phyloP scores from a whole-genome alignment of 768 basidiomycete genomes.

The Psilocybe subaeruginosa region DNA sequence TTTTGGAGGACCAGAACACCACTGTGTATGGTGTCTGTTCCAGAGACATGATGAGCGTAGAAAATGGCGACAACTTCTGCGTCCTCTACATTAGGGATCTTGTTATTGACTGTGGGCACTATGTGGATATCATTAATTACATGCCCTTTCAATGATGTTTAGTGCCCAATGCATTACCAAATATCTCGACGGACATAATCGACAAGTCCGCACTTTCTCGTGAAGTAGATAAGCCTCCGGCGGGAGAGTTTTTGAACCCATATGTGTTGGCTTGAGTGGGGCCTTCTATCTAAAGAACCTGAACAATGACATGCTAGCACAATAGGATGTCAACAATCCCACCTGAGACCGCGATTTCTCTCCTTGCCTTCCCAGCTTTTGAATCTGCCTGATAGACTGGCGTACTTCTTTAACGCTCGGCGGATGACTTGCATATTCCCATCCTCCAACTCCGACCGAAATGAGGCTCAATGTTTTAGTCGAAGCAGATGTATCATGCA shows the following conservation, averaged over 20 bases:
- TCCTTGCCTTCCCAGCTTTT: background rate
- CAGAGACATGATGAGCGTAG: constrained; percentile 67
- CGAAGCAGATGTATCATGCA: background rate
- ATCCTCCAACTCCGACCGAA: constrained; percentile 52
- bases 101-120: constrained; percentile 64
- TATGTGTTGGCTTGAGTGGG: constrained; percentile 77
- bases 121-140: background rate
- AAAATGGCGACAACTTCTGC: constrained; percentile 74
- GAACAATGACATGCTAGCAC: background rate
- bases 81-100: constrained; percentile 65
- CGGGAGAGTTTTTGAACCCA: constrained; percentile 65
- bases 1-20: constrained; percentile 60
- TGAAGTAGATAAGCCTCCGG: constrained; percentile 18
- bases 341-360: constrained; percentile 56
- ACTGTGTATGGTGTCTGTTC: constrained; percentile 36
- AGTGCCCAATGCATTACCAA: constrained; percentile 56
- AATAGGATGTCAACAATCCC: constrained; percentile 4
- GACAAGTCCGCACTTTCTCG: constrained; percentile 79
- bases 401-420: constrained; percentile 61
- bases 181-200: constrained; percentile 80
- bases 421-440: constrained; percentile 81
- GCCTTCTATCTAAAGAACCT: constrained; percentile 53
- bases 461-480: constrained; percentile 17
- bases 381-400: constrained; percentile 25
- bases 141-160: background rate